phyloP scores from a whole-genome alignment of 2,329 filamentous ascomycete genomes.

The Penicillium verrucosum region DNA sequence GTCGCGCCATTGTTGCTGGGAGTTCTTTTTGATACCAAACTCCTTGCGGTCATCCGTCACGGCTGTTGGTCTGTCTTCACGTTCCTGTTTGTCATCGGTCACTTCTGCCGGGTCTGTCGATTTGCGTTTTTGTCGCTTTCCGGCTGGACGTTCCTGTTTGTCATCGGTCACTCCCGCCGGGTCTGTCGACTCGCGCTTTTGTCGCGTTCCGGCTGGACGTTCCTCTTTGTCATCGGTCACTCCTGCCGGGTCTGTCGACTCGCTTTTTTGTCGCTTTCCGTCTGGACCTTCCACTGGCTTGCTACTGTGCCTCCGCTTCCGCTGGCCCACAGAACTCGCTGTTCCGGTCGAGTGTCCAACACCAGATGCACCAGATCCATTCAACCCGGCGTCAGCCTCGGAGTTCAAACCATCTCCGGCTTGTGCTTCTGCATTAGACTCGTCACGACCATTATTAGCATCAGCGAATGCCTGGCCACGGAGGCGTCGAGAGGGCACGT shows the following conservation, averaged over 20 bases:
- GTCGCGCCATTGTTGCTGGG: constrained; percentile 20
- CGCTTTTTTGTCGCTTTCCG: constrained; percentile 1
- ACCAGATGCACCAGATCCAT: not conserved
- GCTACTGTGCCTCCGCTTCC: not conserved
- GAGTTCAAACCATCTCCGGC: not conserved
- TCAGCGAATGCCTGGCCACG: constrained; percentile 28
- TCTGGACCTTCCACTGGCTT: not conserved
- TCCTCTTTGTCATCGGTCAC: not conserved
- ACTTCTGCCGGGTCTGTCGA: not conserved
- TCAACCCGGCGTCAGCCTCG: not conserved
- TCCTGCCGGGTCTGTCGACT: not conserved
- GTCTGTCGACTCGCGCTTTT: not conserved
- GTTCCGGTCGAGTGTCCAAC: not conserved
- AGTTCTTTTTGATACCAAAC: constrained; percentile 20
- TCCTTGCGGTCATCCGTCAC: constrained; percentile 20
- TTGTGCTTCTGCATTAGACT: not conserved
- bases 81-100: constrained; percentile 10
- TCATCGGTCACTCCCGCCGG: not conserved
- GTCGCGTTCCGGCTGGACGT: not conserved
- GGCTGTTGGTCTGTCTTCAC: not conserved
- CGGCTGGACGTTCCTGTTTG: not conserved
- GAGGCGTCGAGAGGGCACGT: constrained; percentile 35
- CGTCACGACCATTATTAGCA: constrained; percentile 1
- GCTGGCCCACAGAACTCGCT: not conserved
- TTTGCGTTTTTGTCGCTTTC: not conserved